Percentiles rank a stretch among this genome's conserved stretches.
Conservation (phyloP, 257 asterid genomes). For the Scutellaria galericulata region DNA sequence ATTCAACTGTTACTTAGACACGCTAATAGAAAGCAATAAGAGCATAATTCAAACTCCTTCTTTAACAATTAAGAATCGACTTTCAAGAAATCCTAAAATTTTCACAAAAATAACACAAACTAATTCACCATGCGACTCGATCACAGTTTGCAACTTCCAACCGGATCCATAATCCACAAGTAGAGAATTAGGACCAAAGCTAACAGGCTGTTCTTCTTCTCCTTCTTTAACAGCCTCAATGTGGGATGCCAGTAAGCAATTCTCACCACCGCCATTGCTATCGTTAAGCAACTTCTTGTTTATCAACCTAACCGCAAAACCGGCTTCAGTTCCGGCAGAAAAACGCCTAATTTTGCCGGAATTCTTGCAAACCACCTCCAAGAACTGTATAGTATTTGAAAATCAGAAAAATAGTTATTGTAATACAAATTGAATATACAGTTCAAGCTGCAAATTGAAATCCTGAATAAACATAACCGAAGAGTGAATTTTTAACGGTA, state of each 20-base stretch:
- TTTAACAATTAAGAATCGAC: not conserved
- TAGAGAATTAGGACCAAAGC: slow-evolving; percentile 76
- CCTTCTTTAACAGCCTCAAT: slow-evolving; percentile 88
- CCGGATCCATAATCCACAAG: slow-evolving; percentile 72
- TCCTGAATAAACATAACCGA: slow-evolving; percentile 4
- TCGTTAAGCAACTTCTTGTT: slow-evolving; percentile 50
- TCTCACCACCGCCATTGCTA: slow-evolving; percentile 33
- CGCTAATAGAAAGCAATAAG: not conserved
- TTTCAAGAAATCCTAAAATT: not conserved
- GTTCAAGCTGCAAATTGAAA: not conserved
- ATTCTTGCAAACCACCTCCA: slow-evolving; percentile 80
- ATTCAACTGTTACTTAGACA: not conserved
- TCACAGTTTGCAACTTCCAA: slow-evolving; percentile 77
- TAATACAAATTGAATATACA: not conserved
- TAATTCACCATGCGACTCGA: slow-evolving; percentile 47
- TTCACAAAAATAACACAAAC: not conserved
- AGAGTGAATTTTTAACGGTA: not conserved
- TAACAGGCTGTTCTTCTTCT: slow-evolving; percentile 63
- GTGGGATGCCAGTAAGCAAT: slow-evolving; percentile 51
- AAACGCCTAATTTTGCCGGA: slow-evolving; percentile 82
- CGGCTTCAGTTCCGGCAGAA: slow-evolving; percentile 77
- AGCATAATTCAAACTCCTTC: not conserved
- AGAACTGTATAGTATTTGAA: slow-evolving; percentile 49
- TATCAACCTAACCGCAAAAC: slow-evolving; percentile 71
- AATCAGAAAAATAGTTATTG: not conserved